Evolutionary conservation across 1,284 basidiomycete species (phyloP).

Genomic region (Hemileia vastatrix): DNA sequence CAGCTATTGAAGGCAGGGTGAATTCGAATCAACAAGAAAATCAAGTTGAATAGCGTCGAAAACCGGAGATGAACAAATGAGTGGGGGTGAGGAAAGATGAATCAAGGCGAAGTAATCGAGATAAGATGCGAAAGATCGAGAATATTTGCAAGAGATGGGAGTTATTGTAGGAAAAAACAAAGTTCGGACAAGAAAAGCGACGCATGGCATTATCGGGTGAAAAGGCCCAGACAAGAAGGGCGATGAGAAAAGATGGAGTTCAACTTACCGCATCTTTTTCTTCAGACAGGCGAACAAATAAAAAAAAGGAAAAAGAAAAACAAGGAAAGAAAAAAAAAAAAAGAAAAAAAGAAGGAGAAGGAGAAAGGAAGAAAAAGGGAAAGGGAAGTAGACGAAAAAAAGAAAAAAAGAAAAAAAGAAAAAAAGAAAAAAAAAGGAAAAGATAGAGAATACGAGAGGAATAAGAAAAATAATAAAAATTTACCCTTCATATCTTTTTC

Average conservation of each 20-base stretch:
- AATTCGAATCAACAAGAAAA: conserved; percentile 8
- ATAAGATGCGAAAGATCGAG: neutral
- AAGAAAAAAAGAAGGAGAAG: neutral
- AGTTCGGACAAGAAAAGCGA: neutral
- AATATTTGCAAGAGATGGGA: neutral
- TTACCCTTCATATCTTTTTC: conserved; percentile 98
- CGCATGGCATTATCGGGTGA: neutral
- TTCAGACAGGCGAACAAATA: conserved; percentile 10
- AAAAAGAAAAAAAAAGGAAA: conserved; percentile 16
- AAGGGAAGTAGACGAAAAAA: neutral
- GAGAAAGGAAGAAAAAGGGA: neutral
- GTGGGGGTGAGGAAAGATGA: neutral
- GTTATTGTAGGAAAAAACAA: neutral
- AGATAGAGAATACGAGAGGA: conserved; percentile 11
- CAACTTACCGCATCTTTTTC: conserved; percentile 25
- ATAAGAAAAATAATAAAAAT: conserved; percentile 24
- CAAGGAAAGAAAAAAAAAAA: neutral
- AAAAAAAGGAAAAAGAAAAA: conserved; percentile 1
- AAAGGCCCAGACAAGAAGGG: neutral
- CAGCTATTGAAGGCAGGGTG: too few relatives aligned
- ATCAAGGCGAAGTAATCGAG: neutral
- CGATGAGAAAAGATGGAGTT: conserved; percentile 12
- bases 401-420: conserved; percentile 22
- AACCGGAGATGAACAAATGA: neutral
- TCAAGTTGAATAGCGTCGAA: neutral